Percentiles rank a stretch among this genome's conserved stretches.
These are phyloP conservation scores for Abortiporus biennis DNA, from an alignment of 1,284 basidiomycete species.

Conservation along the genomic window DNA sequence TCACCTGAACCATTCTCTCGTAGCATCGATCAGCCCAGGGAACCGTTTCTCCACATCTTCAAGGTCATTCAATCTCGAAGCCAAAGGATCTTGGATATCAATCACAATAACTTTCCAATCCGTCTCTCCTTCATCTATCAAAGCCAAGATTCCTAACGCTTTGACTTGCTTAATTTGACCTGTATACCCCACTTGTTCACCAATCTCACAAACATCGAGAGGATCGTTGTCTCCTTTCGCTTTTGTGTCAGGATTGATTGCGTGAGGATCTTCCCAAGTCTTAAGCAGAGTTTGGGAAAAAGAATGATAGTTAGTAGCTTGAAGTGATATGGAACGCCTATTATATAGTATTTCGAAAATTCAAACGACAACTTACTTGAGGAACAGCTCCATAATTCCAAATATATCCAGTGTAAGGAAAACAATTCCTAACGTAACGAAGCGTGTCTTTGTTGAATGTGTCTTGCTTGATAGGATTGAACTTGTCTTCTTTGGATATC, in stretches of 20 bases:
- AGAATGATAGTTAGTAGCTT: slow-evolving; percentile 8
- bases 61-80: slow-evolving; percentile 95
- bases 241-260: slow-evolving; percentile 93
- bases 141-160: slow-evolving; percentile 99
- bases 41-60: slow-evolving; percentile 99
- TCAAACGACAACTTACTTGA: slow-evolving; percentile 49
- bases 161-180: slow-evolving; percentile 99
- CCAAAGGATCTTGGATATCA: slow-evolving; percentile 94
- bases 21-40: slow-evolving; percentile 92
- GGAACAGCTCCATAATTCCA: slow-evolving; percentile 99
- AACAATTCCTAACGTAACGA: slow-evolving; percentile 98
- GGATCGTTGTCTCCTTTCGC: slow-evolving; percentile 99
- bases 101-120: slow-evolving; percentile 99
- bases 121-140: slow-evolving; percentile 96
- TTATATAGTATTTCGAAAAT: slow-evolving; percentile 3
- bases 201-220: slow-evolving; percentile 99
- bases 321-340: slow-evolving; percentile 3
- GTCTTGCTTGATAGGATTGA: slow-evolving; percentile 99
- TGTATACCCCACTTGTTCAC: slow-evolving; percentile 95
- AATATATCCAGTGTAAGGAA: slow-evolving; percentile 99
- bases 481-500: slow-evolving; percentile 94
- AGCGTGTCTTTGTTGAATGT: slow-evolving; percentile 93
- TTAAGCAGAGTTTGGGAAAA: slow-evolving; percentile 30
- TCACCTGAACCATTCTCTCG: slow-evolving; percentile 95
- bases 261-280: slow-evolving; percentile 97